phyloP scores from a whole-genome alignment of 1,284 basidiomycete species.

The Cystobasidiaceae sp. region DNA sequence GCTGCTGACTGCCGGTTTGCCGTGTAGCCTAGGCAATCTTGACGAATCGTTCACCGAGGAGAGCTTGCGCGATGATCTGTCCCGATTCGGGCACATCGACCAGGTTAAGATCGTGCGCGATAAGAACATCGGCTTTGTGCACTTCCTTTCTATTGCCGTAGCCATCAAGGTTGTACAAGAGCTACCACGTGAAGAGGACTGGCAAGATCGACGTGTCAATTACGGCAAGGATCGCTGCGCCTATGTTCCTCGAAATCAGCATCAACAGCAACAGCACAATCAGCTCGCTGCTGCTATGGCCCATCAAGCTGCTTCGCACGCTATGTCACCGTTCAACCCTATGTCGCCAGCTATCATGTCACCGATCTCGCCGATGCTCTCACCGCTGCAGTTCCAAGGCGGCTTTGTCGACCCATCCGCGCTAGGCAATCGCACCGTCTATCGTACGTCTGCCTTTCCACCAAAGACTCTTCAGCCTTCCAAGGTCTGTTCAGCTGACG shows the following conservation, averaged over 20 bases:
- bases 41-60: constrained; percentile 85
- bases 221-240: constrained; percentile 71
- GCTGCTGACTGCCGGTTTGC: not conserved
- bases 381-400: constrained; percentile 35
- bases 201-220: constrained; percentile 90
- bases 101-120: constrained; percentile 96
- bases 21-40: constrained; percentile 64
- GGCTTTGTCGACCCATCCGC: constrained; percentile 43
- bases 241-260: constrained; percentile 84
- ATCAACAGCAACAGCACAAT: constrained; percentile 50
- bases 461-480: too few species aligned
- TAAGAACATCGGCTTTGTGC: constrained; percentile 95
- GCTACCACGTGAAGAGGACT: constrained; percentile 76
- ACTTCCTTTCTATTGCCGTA: constrained; percentile 85
- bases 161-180: constrained; percentile 91
- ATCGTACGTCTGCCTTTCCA: constrained; percentile 46
- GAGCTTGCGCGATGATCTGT: constrained; percentile 74
- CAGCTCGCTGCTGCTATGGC: constrained; percentile 46
- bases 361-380: constrained; percentile 53
- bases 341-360: constrained; percentile 30
- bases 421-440: constrained; percentile 75
- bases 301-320: constrained; percentile 31
- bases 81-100: constrained; percentile 90
- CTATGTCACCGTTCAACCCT: constrained; percentile 26
- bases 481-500: too few species aligned